A percentile compares a stretch with the other conserved stretches of the same genome.
Evolutionary conservation across 1,284 basidiomycete species (phyloP).

Genomic region (Mycosarcoma maydis): DNA sequence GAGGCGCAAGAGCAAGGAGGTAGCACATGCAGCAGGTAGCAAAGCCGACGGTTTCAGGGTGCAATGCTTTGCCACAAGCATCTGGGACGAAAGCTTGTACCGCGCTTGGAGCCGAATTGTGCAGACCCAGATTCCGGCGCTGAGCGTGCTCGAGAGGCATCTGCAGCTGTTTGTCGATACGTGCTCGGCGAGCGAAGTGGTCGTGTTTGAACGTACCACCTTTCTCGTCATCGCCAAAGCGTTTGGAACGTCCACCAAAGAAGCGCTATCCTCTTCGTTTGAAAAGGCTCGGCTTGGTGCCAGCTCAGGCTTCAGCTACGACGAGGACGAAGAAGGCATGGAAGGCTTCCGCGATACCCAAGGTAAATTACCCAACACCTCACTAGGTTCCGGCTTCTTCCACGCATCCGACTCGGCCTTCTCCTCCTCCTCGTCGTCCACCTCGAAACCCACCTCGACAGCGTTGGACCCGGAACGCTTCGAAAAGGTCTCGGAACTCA

Average conservation of each 20-base stretch:
- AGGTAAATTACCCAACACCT: slow-evolving; percentile 3
- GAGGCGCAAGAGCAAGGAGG: slow-evolving; percentile 51
- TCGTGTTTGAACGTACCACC: slow-evolving; percentile 95
- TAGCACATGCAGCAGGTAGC: slow-evolving; percentile 29
- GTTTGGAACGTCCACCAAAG: not conserved
- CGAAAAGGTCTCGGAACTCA: slow-evolving; percentile 92
- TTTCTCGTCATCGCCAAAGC: slow-evolving; percentile 85
- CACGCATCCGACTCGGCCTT: slow-evolving; percentile 7
- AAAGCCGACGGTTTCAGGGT: slow-evolving; percentile 66
- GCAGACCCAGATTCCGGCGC: slow-evolving; percentile 94
- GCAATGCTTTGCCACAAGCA: slow-evolving; percentile 85
- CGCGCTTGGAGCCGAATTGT: slow-evolving; percentile 98
- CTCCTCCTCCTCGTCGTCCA: not conserved
- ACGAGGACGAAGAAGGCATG: slow-evolving; percentile 34
- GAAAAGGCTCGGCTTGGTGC: too few species aligned
- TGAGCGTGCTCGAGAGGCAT: slow-evolving; percentile 84
- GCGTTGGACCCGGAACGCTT: slow-evolving; percentile 82
- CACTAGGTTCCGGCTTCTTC: slow-evolving; percentile 31
- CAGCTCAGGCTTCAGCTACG: slow-evolving; percentile 11
- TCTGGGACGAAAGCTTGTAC: slow-evolving; percentile 97
- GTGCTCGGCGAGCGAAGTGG: slow-evolving; percentile 88
- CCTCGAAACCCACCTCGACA: not conserved
- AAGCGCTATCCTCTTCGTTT: too few species aligned
- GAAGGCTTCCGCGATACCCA: slow-evolving; percentile 45
- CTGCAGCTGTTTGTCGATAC: slow-evolving; percentile 84